phyloP scores from a whole-genome alignment of 805 yeast genomes.

The Kodamaea kaohsiungensis region DNA sequence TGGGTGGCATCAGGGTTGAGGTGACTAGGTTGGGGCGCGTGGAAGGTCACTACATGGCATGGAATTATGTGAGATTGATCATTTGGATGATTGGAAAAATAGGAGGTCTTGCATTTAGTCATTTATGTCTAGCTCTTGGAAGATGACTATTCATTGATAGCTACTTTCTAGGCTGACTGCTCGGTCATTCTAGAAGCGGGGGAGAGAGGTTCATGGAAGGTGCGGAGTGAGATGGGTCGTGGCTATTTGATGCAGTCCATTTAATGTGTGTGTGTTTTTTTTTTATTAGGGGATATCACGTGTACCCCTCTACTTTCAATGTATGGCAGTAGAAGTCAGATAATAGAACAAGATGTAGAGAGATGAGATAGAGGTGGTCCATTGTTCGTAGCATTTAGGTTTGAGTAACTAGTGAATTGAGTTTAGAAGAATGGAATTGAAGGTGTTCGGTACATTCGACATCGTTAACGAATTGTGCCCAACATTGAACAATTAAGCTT shows the following conservation, averaged over 20 bases:
- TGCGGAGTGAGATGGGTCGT: not conserved
- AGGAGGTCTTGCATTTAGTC: not conserved
- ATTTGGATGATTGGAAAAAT: not conserved
- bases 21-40: not conserved
- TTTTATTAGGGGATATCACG: not conserved
- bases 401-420: too few species aligned
- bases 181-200: not conserved
- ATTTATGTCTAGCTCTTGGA: not conserved
- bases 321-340: not conserved
- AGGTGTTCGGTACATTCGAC: too few species aligned
- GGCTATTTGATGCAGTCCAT: not conserved
- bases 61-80: not conserved
- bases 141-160: not conserved
- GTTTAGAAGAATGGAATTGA: too few species aligned
- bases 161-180: not conserved
- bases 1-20: not conserved
- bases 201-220: not conserved
- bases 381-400: too few species aligned
- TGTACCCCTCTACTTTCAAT: not conserved
- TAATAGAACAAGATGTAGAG: too few species aligned
- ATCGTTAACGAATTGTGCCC: too few species aligned
- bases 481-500: too few species aligned
- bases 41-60: not conserved
- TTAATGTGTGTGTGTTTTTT: not conserved
- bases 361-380: too few species aligned